Evolutionary conservation across 2,329 filamentous ascomycete genomes (phyloP).

Genomic region (Myriangium duriaei): DNA sequence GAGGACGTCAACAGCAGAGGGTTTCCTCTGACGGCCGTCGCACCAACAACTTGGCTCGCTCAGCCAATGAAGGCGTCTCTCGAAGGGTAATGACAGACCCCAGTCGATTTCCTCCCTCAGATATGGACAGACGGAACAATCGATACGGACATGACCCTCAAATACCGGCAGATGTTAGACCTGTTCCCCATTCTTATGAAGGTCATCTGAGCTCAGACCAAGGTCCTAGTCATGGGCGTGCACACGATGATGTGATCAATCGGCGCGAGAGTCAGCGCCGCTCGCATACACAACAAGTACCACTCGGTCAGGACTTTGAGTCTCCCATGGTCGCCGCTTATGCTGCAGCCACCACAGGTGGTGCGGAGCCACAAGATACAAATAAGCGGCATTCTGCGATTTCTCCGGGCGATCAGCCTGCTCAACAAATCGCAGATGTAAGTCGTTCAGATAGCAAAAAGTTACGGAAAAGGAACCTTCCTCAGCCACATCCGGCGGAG

Average conservation of each 20-base stretch:
- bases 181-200: not conserved
- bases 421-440: slow-evolving; percentile 13
- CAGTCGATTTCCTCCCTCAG: no score
- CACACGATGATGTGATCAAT: not conserved
- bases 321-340: not conserved
- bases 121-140: not conserved
- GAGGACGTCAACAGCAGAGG: slow-evolving; percentile 24
- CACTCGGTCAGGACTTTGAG: not conserved
- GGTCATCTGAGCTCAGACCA: not conserved
- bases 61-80: not conserved
- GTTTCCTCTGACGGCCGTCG: slow-evolving; percentile 1
- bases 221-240: not conserved
- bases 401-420: not conserved
- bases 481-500: slow-evolving; percentile 10
- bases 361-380: not conserved
- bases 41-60: not conserved
- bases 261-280: not conserved
- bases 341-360: no score
- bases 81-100: not conserved
- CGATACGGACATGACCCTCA: not conserved
- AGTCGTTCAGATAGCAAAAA: slow-evolving; percentile 25
- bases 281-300: not conserved
- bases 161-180: not conserved
- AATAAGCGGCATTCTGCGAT: not conserved
- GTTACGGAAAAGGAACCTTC: slow-evolving; percentile 17